A percentile compares a stretch with the other conserved stretches of the same genome.
phyloP scores from a whole-genome alignment of 2,329 filamentous ascomycete species.

The Colletotrichum orchidophilum region DNA sequence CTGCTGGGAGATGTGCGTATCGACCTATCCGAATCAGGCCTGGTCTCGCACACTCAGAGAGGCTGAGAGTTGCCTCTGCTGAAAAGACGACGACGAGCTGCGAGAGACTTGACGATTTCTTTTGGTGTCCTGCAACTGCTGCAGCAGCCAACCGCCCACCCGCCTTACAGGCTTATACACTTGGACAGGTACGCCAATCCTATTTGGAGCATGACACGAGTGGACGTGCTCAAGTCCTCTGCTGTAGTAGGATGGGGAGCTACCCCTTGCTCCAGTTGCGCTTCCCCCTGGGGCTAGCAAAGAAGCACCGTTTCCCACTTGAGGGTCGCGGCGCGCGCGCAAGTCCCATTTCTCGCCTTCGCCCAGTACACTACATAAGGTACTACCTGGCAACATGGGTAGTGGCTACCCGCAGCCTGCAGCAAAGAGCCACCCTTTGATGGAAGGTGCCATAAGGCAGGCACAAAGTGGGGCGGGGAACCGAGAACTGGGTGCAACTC shows the following conservation, averaged over 20 bases:
- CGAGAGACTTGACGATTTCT: not conserved
- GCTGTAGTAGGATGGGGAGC: not conserved
- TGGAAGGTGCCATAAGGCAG: not conserved
- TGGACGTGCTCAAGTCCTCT: not conserved
- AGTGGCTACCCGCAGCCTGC: no score
- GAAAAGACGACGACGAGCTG: not conserved
- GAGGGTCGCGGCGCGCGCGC: not conserved
- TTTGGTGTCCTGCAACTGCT: not conserved
- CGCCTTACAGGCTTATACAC: no score
- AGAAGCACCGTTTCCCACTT: not conserved
- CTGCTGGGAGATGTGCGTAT: not conserved
- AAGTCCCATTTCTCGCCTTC: not conserved
- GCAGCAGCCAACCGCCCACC: no score
- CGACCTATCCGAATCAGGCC: not conserved
- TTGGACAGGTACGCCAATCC: not conserved
- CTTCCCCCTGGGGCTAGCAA: not conserved
- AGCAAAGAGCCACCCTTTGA: not conserved
- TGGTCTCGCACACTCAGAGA: conserved; percentile 1
- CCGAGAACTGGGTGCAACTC: not conserved
- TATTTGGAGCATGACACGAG: not conserved
- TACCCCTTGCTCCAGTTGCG: not conserved
- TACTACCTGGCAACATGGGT: no score
- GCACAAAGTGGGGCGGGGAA: not conserved
- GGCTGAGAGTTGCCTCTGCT: not conserved
- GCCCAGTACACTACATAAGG: no score